Evolutionary conservation across 371 early-diverging fungal genomes (phyloP).

Genomic region (Racocetra persica): DNA sequence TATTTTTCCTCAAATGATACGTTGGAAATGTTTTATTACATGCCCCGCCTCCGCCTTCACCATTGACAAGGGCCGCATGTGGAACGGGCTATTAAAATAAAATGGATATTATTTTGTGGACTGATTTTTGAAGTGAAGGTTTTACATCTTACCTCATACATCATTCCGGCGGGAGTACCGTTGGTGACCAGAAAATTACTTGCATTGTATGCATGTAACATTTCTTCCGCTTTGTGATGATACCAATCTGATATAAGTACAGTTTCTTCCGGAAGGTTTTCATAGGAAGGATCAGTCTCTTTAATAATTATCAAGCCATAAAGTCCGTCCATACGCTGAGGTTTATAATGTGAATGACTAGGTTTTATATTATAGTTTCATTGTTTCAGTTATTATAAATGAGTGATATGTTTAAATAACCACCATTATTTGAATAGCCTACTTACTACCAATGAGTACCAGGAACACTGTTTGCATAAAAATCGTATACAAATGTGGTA

Average conservation of each 20-base stretch:
- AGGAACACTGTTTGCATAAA: background rate
- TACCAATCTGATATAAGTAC: slow-evolving; percentile 45
- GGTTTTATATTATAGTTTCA: slow-evolving; percentile 57
- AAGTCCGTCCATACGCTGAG: slow-evolving; percentile 47
- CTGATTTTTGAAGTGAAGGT: too few species aligned
- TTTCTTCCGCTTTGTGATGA: background rate
- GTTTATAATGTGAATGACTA: slow-evolving; percentile 43
- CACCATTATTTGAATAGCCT: background rate
- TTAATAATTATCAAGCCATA: slow-evolving; percentile 77
- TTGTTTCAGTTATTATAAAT: too few species aligned
- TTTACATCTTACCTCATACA: background rate
- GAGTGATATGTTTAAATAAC: too few species aligned
- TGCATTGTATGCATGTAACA: too few species aligned
- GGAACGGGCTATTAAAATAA: slow-evolving; percentile 58
- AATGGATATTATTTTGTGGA: background rate
- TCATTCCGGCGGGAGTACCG: too few species aligned
- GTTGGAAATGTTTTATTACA: slow-evolving; percentile 48
- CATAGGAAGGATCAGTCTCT: too few species aligned
- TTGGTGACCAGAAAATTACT: too few species aligned
- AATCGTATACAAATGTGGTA: background rate
- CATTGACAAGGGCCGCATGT: slow-evolving; percentile 64
- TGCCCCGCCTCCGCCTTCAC: slow-evolving; percentile 53
- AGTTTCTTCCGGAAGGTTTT: too few species aligned
- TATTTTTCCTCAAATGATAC: slow-evolving; percentile 72
- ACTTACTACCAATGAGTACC: slow-evolving; percentile 24